Conservation (phyloP, 768 basidiomycete genomes). For the Mycena belliarum region DNA sequence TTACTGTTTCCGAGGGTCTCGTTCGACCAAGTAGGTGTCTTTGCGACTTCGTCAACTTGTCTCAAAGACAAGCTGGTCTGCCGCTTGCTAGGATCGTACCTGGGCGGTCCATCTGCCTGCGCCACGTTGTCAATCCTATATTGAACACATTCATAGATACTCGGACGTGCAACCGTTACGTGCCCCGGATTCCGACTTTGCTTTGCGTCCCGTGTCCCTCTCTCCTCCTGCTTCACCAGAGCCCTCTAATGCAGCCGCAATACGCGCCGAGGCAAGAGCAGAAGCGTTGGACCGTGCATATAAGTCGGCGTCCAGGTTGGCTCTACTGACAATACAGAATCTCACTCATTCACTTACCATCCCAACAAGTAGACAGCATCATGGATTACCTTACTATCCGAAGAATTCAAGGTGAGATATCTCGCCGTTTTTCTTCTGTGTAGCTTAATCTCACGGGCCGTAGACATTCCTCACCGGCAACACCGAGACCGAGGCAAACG, state of each 20-base stretch:
- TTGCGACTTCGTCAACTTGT: background rate
- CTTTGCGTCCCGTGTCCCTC: conserved; percentile 6
- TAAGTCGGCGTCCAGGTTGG: background rate
- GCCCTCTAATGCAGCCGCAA: background rate
- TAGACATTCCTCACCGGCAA: background rate
- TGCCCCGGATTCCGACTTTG: conserved; percentile 1
- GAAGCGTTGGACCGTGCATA: conserved; percentile 4
- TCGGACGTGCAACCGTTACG: background rate
- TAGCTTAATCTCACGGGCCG: background rate
- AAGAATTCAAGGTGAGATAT: background rate
- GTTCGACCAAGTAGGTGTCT: conserved; percentile 1
- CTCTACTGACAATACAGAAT: no score
- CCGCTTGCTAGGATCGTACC: background rate
- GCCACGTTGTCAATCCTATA: conserved; percentile 5
- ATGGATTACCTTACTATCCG: background rate
- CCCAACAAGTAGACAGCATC: background rate
- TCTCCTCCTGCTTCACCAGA: background rate
- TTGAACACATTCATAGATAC: conserved; percentile 9
- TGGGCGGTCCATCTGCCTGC: background rate
- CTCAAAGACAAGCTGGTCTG: background rate
- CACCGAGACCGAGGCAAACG: background rate
- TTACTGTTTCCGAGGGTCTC: background rate
- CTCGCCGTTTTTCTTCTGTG: background rate
- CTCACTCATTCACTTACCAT: background rate
- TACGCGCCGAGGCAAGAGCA: conserved; percentile 6